A percentile compares a stretch with the other conserved stretches of the same genome.
phyloP scores from a whole-genome alignment of 495 filamentous ascomycete species.

The Neurospora discreta region DNA sequence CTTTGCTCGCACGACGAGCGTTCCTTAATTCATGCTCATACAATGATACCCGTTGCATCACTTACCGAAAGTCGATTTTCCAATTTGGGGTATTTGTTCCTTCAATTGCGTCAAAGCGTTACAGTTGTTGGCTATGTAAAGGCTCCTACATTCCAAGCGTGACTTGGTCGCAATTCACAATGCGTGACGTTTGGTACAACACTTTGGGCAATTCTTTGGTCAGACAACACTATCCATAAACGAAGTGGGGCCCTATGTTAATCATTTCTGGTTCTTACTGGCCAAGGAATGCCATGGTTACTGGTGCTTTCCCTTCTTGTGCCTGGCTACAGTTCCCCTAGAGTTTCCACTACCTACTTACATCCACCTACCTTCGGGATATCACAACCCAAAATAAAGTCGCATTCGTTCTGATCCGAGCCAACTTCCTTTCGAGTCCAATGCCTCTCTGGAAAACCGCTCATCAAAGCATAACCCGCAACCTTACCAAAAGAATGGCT shows the following conservation, averaged over 20 bases:
- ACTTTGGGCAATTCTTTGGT: neutral
- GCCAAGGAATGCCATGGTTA: neutral
- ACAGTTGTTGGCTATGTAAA: neutral
- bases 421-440: neutral
- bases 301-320: neutral
- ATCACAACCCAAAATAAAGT: neutral
- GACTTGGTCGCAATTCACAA: too few species aligned
- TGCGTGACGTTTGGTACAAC: neutral
- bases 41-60: slow-evolving; percentile 16
- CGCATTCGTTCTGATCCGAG: neutral
- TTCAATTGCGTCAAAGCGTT: neutral
- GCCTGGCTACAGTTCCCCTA: neutral
- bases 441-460: neutral
- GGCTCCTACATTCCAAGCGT: neutral
- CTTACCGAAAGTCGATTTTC: neutral
- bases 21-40: neutral
- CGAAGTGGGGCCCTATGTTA: neutral
- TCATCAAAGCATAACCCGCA: neutral
- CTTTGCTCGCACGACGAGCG: neutral
- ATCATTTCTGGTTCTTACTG: neutral
- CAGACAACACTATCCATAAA: neutral
- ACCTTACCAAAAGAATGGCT: neutral
- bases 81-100: neutral
- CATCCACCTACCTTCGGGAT: neutral
- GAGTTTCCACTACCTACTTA: neutral